Evolutionary conservation across 495 filamentous ascomycete species (phyloP).

Genomic region (Daldinia caldariorum): DNA sequence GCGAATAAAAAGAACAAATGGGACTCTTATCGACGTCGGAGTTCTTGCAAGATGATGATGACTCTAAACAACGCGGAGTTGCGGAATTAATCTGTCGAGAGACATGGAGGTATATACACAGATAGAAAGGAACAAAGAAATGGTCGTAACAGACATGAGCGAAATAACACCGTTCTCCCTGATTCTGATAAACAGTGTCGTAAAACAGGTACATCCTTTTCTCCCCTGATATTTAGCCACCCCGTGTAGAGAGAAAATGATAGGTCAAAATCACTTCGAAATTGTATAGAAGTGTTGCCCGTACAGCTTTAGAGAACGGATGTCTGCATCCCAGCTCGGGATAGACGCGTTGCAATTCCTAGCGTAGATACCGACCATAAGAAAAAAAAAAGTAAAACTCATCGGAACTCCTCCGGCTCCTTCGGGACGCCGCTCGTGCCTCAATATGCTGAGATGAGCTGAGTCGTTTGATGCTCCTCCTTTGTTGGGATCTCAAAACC

Average conservation of each 20-base stretch:
- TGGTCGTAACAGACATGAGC: constrained; percentile 35
- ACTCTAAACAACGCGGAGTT: constrained; percentile 15
- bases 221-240: constrained; percentile 26
- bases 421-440: constrained; percentile 19
- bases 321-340: constrained; percentile 5
- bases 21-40: constrained; percentile 17
- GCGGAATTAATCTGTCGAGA: constrained; percentile 13
- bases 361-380: constrained; percentile 13
- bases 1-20: constrained; percentile 1
- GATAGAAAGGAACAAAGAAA: constrained; percentile 24
- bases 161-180: constrained; percentile 29
- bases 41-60: constrained; percentile 20
- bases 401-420: constrained; percentile 25
- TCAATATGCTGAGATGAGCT: constrained; percentile 1
- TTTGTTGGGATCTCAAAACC: constrained; percentile 11
- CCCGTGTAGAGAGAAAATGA: constrained; percentile 23
- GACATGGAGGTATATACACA: constrained; percentile 31
- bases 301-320: constrained; percentile 19
- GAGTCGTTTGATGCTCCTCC: not conserved
- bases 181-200: constrained; percentile 29
- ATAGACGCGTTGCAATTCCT: constrained; percentile 22
- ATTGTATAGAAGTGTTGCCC: constrained; percentile 6
- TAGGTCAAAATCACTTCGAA: constrained; percentile 7
- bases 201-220: constrained; percentile 38
- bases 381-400: not conserved